Conservation (phyloP, 331 rosid species). For the Ulmus americana region DNA sequence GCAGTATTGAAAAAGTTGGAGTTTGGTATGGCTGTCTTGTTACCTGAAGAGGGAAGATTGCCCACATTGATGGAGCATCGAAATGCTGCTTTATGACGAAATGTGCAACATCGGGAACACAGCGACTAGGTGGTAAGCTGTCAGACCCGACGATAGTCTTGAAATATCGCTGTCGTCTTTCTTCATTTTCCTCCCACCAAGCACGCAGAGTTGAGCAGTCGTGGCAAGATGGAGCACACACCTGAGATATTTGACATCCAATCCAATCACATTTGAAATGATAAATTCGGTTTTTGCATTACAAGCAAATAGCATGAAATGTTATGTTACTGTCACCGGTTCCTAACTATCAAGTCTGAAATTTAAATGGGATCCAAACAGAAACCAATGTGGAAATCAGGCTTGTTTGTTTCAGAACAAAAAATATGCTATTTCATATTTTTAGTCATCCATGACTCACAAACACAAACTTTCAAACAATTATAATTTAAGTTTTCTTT, state of each 20-base stretch:
- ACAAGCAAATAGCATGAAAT: no score
- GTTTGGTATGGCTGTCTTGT: conserved; percentile 4
- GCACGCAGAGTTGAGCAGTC: conserved; percentile 93
- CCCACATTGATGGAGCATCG: conserved; percentile 99
- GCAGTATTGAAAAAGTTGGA: background rate
- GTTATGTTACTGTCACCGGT: no score
- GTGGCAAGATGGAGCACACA: conserved; percentile 95
- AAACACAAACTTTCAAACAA: no score
- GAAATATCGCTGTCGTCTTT: conserved; percentile 65
- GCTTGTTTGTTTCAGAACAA: no score
- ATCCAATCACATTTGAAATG: conserved; percentile 14
- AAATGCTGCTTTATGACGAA: conserved; percentile 63
- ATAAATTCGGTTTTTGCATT: no score
- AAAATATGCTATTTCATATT: no score
- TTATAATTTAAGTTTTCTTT: no score
- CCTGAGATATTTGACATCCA: conserved; percentile 37
- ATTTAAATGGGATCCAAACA: no score
- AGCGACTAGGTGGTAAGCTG: conserved; percentile 55
- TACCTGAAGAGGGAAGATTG: conserved; percentile 99
- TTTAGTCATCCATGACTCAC: no score
- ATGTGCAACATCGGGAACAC: conserved; percentile 68
- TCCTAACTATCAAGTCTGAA: no score
- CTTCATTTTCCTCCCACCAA: conserved; percentile 99
- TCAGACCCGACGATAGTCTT: conserved; percentile 60
- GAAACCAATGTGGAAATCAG: no score